Evolutionary conservation across 768 basidiomycete species (phyloP).

Genomic region (Hygrocybe punicea): DNA sequence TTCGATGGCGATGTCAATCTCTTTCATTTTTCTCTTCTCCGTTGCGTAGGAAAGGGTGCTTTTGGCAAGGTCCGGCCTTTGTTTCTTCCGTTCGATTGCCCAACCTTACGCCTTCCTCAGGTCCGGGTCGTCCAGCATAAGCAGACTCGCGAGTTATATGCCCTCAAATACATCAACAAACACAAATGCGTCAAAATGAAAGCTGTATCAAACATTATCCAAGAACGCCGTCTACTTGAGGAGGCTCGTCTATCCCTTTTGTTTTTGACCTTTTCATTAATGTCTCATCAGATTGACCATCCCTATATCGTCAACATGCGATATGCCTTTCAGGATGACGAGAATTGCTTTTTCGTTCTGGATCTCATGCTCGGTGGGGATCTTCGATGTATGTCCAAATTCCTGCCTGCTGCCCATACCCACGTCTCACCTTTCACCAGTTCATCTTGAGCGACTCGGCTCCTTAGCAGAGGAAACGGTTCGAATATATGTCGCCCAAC

Average conservation of each 20-base stretch:
- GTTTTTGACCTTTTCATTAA: constrained; percentile 12
- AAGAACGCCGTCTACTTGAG: constrained; percentile 90
- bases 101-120: constrained; percentile 40
- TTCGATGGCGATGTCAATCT: constrained; percentile 94
- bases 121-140: constrained; percentile 99
- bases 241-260: constrained; percentile 55
- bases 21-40: constrained; percentile 91
- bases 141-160: constrained; percentile 93
- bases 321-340: constrained; percentile 97
- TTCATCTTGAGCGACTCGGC: constrained; percentile 83
- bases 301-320: constrained; percentile 92
- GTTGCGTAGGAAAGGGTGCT: constrained; percentile 98
- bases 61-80: constrained; percentile 82
- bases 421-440: constrained; percentile 38
- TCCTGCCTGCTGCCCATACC: constrained; percentile 4
- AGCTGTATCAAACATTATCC: constrained; percentile 94
- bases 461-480: constrained; percentile 74
- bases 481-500: constrained; percentile 84
- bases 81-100: neutral
- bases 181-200: constrained; percentile 98
- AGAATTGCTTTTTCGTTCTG: constrained; percentile 97
- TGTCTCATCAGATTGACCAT: constrained; percentile 74
- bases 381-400: constrained; percentile 68
- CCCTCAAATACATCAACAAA: constrained; percentile 99
- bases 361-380: constrained; percentile 98